Percentiles rank a stretch among this genome's conserved stretches.
Evolutionary conservation across 2,329 filamentous ascomycete genomes (phyloP).

Genomic region (Cercospora janseana): DNA sequence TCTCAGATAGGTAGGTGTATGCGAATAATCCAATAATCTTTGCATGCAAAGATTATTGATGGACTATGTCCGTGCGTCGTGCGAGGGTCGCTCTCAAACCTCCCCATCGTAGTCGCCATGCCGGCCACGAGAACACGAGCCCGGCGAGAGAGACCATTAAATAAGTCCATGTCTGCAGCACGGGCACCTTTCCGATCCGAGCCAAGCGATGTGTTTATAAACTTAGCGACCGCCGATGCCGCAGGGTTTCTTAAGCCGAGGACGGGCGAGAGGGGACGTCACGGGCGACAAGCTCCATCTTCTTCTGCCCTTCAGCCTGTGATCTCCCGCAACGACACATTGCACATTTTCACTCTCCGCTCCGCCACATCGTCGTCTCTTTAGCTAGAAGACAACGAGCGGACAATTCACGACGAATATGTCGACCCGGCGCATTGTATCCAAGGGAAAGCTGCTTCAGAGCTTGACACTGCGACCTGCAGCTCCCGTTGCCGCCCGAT

Average conservation of each 20-base stretch:
- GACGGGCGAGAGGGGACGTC: conserved; percentile 2
- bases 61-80: no score
- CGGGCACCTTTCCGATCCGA: conserved; percentile 5
- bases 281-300: neutral
- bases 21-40: no score
- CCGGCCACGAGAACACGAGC: no score
- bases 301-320: neutral
- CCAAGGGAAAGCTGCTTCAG: conserved; percentile 41
- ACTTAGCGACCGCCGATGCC: neutral
- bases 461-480: conserved; percentile 42
- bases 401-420: conserved; percentile 28
- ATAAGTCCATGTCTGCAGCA: no score
- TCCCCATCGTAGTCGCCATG: no score
- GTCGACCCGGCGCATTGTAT: conserved; percentile 48
- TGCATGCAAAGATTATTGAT: no score
- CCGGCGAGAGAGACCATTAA: no score
- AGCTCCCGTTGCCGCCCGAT: conserved; percentile 37
- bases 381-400: conserved; percentile 19
- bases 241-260: conserved; percentile 9
- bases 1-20: no score
- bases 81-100: no score
- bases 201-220: no score
- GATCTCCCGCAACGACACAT: neutral
- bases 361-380: conserved; percentile 11
- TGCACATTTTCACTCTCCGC: neutral